Percentiles rank a stretch among this genome's conserved stretches.
Conservation (phyloP, 176 grass and related monocot genomes). For the Oryza glumipatula region DNA sequence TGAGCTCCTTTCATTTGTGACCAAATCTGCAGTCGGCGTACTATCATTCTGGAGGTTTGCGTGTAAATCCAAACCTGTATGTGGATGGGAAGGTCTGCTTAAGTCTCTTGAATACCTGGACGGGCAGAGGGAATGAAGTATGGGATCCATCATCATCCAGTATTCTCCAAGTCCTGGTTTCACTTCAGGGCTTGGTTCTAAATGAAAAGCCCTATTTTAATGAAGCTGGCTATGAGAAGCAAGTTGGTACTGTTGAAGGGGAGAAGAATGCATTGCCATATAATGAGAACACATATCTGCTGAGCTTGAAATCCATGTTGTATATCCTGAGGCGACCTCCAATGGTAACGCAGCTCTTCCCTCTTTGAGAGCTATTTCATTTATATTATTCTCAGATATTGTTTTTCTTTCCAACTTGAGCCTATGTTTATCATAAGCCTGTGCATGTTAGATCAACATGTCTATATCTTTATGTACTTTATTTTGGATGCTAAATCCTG, state of each 20-base stretch:
- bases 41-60: conserved; percentile 95
- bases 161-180: conserved; percentile 93
- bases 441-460: neutral
- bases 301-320: conserved; percentile 91
- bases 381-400: conserved; percentile 22
- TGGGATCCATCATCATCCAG: conserved; percentile 93
- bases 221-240: conserved; percentile 96
- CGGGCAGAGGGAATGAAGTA: conserved; percentile 89
- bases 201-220: conserved; percentile 97
- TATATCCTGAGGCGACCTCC: conserved; percentile 94
- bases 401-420: conserved; percentile 10
- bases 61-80: conserved; percentile 95
- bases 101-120: conserved; percentile 93
- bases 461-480: conserved; percentile 8
- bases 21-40: conserved; percentile 74
- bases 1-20: conserved; percentile 5
- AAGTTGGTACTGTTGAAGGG: conserved; percentile 90
- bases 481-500: neutral
- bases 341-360: conserved; percentile 58
- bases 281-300: conserved; percentile 96
- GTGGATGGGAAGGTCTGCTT: conserved; percentile 96
- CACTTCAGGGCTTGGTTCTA: conserved; percentile 94
- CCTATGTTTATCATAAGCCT: conserved; percentile 14
- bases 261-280: conserved; percentile 97
- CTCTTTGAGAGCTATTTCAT: conserved; percentile 9